Conservation (phyloP, 2,329 filamentous ascomycete species). For the Ceratocystis cacaofunesta region DNA sequence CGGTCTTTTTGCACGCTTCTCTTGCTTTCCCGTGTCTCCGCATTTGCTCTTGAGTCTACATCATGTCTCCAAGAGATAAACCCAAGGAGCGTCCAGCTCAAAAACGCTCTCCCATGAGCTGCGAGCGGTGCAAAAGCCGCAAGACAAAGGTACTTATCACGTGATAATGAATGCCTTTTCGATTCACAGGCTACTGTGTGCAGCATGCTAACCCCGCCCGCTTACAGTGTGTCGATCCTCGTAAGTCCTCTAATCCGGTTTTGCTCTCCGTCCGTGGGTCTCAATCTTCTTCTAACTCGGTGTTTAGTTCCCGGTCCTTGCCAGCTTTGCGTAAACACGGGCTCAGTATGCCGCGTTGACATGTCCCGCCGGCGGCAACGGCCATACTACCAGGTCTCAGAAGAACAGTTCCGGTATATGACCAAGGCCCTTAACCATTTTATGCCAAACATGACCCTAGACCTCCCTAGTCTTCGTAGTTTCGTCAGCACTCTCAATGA, state of each 20-base stretch:
- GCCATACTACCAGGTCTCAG: slow-evolving; percentile 23
- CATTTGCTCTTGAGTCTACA: neutral
- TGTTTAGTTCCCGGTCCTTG: slow-evolving; percentile 21
- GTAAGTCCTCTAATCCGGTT: neutral
- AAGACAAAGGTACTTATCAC: slow-evolving; percentile 21
- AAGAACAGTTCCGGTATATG: slow-evolving; percentile 23
- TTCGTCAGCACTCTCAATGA: slow-evolving; percentile 8
- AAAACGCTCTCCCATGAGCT: slow-evolving; percentile 22
- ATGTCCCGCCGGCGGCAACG: slow-evolving; percentile 22
- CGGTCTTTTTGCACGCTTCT: neutral
- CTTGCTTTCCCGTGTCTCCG: neutral
- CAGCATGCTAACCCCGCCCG: slow-evolving; percentile 4
- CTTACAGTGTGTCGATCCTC: slow-evolving; percentile 15
- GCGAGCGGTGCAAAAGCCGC: slow-evolving; percentile 22
- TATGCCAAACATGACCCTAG: slow-evolving; percentile 20
- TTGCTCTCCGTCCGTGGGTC: neutral
- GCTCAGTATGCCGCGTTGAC: slow-evolving; percentile 21
- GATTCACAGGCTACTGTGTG: neutral
- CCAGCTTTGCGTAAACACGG: slow-evolving; percentile 22
- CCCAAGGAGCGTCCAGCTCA: slow-evolving; percentile 16
- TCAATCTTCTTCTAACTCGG: neutral
- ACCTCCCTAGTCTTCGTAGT: slow-evolving; percentile 19
- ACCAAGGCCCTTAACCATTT: slow-evolving; percentile 22
- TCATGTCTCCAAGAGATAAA: slow-evolving; percentile 3
- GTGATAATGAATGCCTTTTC: slow-evolving; percentile 16